These are phyloP conservation scores for Gypsophila paniculata DNA, from an alignment of 179 eudicot species.

Conservation along the genomic window DNA sequence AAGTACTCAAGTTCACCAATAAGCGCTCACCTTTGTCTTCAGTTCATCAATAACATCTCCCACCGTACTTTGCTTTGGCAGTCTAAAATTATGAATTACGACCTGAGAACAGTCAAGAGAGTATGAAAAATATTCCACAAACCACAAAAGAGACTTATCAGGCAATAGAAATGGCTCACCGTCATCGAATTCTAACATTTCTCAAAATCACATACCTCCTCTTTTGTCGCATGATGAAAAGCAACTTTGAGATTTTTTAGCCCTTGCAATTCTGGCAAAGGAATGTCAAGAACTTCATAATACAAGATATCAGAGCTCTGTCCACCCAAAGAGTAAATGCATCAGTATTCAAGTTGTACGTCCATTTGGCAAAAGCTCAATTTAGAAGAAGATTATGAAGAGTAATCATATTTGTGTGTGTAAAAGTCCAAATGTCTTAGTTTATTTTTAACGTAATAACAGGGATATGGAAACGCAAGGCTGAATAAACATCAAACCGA, in stretches of 20 bases:
- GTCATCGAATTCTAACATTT: background rate
- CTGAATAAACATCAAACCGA: background rate
- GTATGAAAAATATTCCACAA: background rate
- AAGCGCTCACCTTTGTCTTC: slow-evolving; percentile 68
- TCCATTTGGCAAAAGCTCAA: slow-evolving; percentile 2
- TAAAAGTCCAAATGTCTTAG: background rate
- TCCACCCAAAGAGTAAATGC: slow-evolving; percentile 10
- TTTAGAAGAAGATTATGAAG: background rate
- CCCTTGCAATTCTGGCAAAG: slow-evolving; percentile 82
- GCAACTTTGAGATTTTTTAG: slow-evolving; percentile 87
- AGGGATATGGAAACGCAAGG: background rate
- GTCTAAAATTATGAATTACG: slow-evolving; percentile 62
- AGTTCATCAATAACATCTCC: slow-evolving; percentile 81
- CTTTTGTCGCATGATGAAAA: slow-evolving; percentile 70
- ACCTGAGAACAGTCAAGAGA: slow-evolving; percentile 46
- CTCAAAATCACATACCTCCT: slow-evolving; percentile 44
- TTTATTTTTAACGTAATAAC: too few relatives aligned
- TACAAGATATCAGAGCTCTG: slow-evolving; percentile 78
- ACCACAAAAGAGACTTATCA: background rate
- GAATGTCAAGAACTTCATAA: slow-evolving; percentile 84
- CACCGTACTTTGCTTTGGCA: slow-evolving; percentile 90
- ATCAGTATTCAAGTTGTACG: background rate
- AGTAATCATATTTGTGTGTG: background rate
- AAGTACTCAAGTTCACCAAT: background rate
- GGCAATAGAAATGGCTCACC: background rate